Percentiles rank a stretch among this genome's conserved stretches.
phyloP scores from a whole-genome alignment of 2,329 filamentous ascomycete genomes.

The Tetracladium maxilliforme region DNA sequence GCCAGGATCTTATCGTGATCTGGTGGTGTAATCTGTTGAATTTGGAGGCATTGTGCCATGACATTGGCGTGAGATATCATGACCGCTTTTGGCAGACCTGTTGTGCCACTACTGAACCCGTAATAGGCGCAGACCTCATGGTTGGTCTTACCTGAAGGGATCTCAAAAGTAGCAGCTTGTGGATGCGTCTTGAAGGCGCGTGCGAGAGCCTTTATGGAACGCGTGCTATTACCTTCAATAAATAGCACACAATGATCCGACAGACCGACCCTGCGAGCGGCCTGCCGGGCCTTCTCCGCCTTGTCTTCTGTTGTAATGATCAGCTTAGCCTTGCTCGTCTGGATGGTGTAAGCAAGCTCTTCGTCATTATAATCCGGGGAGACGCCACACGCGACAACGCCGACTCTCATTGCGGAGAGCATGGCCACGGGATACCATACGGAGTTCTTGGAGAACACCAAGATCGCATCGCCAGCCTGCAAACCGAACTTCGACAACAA shows the following conservation, averaged over 20 bases:
- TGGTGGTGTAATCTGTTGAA: conserved; percentile 32
- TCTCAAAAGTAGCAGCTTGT: conserved; percentile 3
- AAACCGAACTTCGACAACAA: conserved; percentile 40
- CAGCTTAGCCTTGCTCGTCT: conserved; percentile 39
- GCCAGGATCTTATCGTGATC: conserved; percentile 36
- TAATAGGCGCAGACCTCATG: conserved; percentile 37
- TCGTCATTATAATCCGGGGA: conserved; percentile 52
- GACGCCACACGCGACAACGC: conserved; percentile 43
- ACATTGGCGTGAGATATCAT: conserved; percentile 39
- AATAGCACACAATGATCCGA: conserved; percentile 35
- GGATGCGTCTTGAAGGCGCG: conserved; percentile 23
- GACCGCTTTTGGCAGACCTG: conserved; percentile 32
- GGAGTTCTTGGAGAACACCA: conserved; percentile 48
- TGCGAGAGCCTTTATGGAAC: conserved; percentile 24
- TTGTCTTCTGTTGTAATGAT: conserved; percentile 39
- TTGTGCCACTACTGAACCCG: conserved; percentile 32
- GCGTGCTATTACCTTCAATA: conserved; percentile 39
- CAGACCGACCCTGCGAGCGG: conserved; percentile 37
- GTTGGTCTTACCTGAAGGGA: conserved; percentile 37
- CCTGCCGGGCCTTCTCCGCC: conserved; percentile 36
- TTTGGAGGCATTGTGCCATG: conserved; percentile 45
- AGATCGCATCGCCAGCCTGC: conserved; percentile 36
- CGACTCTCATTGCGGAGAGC: conserved; percentile 34
- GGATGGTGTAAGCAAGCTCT: conserved; percentile 51
- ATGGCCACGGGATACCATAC: conserved; percentile 55